Conservation (phyloP, 257 asterid genomes). For the Penstemon barbatus region DNA sequence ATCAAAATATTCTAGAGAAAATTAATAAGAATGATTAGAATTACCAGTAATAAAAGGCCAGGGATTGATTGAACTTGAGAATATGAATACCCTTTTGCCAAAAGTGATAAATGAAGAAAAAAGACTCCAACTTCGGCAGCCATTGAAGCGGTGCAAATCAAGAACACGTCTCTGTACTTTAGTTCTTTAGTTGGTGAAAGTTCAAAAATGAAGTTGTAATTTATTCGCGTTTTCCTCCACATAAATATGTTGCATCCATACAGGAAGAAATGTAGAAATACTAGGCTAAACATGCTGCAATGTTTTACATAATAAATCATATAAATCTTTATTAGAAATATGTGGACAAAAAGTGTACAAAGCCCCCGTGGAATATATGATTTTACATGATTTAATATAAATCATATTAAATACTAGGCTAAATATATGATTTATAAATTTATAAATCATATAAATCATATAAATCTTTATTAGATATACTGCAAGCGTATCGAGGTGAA, state of each 20-base stretch:
- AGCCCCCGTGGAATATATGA: no score
- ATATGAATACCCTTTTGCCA: constrained; percentile 66
- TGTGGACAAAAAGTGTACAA: no score
- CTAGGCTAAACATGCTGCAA: constrained; percentile 88
- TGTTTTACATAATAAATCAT: neutral
- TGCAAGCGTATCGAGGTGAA: no score
- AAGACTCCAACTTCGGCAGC: constrained; percentile 64
- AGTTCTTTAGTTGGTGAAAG: constrained; percentile 61
- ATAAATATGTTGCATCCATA: constrained; percentile 88
- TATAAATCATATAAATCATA: no score
- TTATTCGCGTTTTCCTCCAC: constrained; percentile 87
- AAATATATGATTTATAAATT: no score
- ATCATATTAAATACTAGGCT: no score
- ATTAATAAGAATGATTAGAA: neutral
- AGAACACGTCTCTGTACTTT: constrained; percentile 71
- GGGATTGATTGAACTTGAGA: constrained; percentile 72
- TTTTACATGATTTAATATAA: no score
- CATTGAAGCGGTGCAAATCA: constrained; percentile 78
- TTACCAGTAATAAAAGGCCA: constrained; percentile 74
- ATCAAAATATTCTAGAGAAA: no score
- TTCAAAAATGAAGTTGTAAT: constrained; percentile 86
- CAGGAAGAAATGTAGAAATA: constrained; percentile 77
- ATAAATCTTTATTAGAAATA: no score
- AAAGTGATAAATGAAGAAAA: constrained; percentile 69
- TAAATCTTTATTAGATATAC: no score